Percentiles rank a stretch among this genome's conserved stretches.
Evolutionary conservation across 2,329 filamentous ascomycete genomes (phyloP).

Genomic region (Colletotrichum sp.): DNA sequence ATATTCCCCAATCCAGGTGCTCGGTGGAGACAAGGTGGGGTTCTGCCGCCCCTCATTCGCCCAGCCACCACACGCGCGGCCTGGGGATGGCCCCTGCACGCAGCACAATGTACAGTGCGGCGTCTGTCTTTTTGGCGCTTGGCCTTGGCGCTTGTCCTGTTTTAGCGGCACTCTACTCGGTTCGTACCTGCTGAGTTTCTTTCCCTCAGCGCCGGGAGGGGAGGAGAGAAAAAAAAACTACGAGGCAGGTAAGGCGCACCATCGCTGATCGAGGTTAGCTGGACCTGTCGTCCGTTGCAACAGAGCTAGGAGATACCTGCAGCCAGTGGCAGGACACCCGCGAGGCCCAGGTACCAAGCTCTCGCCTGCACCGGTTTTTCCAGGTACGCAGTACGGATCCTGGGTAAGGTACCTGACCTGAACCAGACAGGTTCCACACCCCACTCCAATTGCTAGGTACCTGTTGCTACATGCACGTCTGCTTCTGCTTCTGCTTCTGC

Average conservation of each 20-base stretch:
- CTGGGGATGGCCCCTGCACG: constrained; percentile 14
- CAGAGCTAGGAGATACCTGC: not conserved
- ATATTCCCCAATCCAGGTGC: constrained; percentile 14
- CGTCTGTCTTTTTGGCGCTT: not conserved
- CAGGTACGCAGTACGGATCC: not conserved
- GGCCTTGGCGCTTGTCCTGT: not conserved
- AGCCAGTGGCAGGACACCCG: not conserved
- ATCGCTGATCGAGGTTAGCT: not conserved
- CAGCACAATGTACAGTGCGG: constrained; percentile 1
- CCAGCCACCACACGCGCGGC: constrained; percentile 22
- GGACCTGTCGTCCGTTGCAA: not conserved
- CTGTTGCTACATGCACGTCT: not conserved
- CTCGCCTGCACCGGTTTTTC: not conserved
- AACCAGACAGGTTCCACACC: not conserved
- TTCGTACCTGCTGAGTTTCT: not conserved
- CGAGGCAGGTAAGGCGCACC: not conserved
- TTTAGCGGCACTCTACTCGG: not conserved
- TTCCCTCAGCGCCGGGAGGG: not conserved
- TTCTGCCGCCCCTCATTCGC: constrained; percentile 1
- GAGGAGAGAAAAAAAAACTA: not conserved
- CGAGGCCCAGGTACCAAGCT: not conserved
- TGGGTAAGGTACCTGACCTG: not conserved
- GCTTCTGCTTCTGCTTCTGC: not conserved
- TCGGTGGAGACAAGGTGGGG: not conserved
- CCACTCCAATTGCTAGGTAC: not conserved